Evolutionary conservation across 305 asterid species (phyloP).

Genomic region (Rubia balearica): DNA sequence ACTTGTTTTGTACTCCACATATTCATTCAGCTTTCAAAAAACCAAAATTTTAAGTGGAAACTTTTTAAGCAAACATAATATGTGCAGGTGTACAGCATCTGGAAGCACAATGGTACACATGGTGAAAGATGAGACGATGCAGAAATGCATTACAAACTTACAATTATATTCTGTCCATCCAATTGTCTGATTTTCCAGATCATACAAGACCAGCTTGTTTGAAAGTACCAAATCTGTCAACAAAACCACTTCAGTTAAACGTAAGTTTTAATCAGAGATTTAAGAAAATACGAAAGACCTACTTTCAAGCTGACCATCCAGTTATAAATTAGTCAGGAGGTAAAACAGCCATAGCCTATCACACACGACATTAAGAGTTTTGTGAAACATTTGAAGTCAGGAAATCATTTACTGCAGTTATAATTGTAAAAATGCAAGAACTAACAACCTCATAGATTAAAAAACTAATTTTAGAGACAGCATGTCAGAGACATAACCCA

Average conservation of each 20-base stretch:
- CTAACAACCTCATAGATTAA: neutral
- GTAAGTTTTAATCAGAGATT: neutral
- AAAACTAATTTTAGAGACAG: neutral
- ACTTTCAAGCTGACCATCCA: neutral
- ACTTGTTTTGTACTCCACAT: neutral
- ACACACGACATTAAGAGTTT: neutral
- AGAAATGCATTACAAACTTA: constrained; percentile 32
- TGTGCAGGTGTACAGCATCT: neutral
- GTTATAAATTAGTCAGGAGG: neutral
- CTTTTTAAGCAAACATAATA: neutral
- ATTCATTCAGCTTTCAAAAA: neutral
- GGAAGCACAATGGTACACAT: neutral
- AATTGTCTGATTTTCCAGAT: constrained; percentile 84
- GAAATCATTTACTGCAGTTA: neutral
- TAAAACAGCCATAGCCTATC: neutral
- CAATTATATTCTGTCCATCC: constrained; percentile 99
- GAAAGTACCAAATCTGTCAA: constrained; percentile 90
- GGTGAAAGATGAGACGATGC: neutral
- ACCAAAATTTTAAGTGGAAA: neutral
- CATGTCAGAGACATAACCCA: neutral
- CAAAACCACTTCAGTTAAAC: constrained; percentile 10
- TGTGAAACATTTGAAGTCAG: neutral
- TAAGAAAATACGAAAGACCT: neutral
- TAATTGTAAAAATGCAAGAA: neutral
- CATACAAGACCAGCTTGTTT: constrained; percentile 85